Conservation (phyloP, 2,329 filamentous ascomycete species). For the Microdochium bolleyi region DNA sequence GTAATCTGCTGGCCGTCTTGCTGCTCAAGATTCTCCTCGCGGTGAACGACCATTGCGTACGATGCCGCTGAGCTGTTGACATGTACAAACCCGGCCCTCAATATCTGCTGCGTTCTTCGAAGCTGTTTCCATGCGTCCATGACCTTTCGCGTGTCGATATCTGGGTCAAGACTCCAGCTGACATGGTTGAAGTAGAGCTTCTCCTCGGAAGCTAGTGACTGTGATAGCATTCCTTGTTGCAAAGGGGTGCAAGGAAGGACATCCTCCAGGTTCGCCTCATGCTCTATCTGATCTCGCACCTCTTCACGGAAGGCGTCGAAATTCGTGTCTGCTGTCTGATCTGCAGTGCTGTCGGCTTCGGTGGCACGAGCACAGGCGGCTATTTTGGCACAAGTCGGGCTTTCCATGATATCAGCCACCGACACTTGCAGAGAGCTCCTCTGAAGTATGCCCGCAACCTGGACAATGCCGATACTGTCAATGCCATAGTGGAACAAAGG, state of each 20-base stretch:
- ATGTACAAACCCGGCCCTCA: constrained; percentile 66
- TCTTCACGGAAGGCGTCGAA: constrained; percentile 15
- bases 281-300: constrained; percentile 12
- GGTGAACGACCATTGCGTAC: constrained; percentile 69
- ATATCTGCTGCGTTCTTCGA: constrained; percentile 53
- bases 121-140: constrained; percentile 51
- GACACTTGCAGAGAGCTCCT: constrained; percentile 49
- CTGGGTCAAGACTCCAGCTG: constrained; percentile 37
- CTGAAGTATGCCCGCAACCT: constrained; percentile 64
- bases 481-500: constrained; percentile 85
- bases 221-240: constrained; percentile 72
- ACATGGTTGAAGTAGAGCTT: constrained; percentile 70
- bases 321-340: constrained; percentile 27
- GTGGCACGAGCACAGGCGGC: constrained; percentile 7
- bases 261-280: constrained; percentile 35
- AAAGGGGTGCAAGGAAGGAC: constrained; percentile 72
- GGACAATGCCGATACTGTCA: constrained; percentile 82
- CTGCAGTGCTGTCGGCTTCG: background rate
- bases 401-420: constrained; percentile 68
- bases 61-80: constrained; percentile 50
- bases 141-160: constrained; percentile 31
- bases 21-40: background rate
- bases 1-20: background rate
- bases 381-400: constrained; percentile 34
- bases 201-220: constrained; percentile 61